These are phyloP conservation scores for Craterostigma plantagineum DNA, from an alignment of 257 asterid species.

Conservation along the genomic window DNA sequence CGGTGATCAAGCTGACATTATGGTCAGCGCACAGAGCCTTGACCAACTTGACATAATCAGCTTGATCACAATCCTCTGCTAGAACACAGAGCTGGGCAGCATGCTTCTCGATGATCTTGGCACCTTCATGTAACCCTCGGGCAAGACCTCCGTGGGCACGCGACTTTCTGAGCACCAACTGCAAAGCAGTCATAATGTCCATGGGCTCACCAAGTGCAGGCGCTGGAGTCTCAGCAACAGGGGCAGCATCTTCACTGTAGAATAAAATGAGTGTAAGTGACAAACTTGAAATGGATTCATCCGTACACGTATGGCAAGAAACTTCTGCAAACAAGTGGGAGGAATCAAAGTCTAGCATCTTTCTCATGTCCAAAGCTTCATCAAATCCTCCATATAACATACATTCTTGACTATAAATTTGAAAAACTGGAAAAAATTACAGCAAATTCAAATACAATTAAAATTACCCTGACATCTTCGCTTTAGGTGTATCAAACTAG, in stretches of 20 bases:
- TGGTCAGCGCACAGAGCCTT: conserved; percentile 14
- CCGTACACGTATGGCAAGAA: not conserved
- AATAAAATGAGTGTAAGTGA: no score
- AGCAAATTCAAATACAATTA: no score
- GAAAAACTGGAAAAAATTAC: no score
- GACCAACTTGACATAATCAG: conserved; percentile 33
- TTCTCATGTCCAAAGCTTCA: no score
- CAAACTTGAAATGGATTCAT: no score
- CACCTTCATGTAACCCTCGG: conserved; percentile 31
- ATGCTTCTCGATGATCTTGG: conserved; percentile 30
- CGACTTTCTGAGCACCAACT: conserved; percentile 5
- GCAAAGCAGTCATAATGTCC: conserved; percentile 8
- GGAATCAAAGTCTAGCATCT: not conserved
- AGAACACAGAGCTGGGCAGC: conserved; percentile 31
- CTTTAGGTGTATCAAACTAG: not conserved
- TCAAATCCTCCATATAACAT: no score
- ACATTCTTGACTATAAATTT: not conserved
- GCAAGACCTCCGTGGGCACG: conserved; percentile 27
- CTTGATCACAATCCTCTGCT: conserved; percentile 33
- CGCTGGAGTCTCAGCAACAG: conserved; percentile 4
- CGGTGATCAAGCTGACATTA: conserved; percentile 25
- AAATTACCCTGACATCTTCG: conserved; percentile 2
- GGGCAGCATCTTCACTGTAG: conserved; percentile 1
- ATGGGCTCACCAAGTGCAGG: conserved; percentile 8
- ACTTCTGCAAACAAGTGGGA: not conserved